A percentile compares a stretch with the other conserved stretches of the same genome.
phyloP scores from a whole-genome alignment of 2,329 filamentous ascomycete species.

The Fusarium sp. region DNA sequence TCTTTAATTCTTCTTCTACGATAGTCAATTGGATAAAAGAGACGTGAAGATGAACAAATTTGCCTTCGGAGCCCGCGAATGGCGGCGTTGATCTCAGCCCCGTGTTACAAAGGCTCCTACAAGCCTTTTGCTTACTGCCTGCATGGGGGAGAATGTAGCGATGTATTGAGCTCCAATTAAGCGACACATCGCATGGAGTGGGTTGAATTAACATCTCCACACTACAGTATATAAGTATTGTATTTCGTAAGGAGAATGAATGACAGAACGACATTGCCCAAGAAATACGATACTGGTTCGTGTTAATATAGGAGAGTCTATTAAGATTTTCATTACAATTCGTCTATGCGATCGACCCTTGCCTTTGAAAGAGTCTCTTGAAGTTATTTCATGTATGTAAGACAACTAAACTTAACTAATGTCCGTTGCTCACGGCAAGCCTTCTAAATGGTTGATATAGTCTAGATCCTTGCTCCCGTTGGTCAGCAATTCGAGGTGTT shows the following conservation, averaged over 20 bases:
- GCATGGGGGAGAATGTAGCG: conserved; percentile 5
- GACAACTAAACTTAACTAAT: too few species aligned
- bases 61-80: conserved; percentile 7
- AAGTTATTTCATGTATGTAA: not conserved
- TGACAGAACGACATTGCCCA: not conserved
- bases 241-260: not conserved
- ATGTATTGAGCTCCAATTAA: not conserved
- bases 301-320: not conserved
- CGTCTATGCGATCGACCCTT: not conserved
- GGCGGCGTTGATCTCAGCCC: not conserved
- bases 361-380: not conserved
- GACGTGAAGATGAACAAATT: not conserved
- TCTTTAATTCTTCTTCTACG: conserved; percentile 2
- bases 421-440: not conserved
- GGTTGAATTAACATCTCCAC: not conserved
- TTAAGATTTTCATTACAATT: not conserved
- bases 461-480: conserved; percentile 9
- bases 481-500: conserved; percentile 11
- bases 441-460: not conserved
- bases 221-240: not conserved
- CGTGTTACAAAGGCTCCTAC: conserved; percentile 6
- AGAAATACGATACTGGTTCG: not conserved
- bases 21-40: conserved; percentile 7
- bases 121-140: conserved; percentile 22
- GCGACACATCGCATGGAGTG: not conserved